Evolutionary conservation across 768 basidiomycete species (phyloP).

Genomic region (Coprinopsis sp.): DNA sequence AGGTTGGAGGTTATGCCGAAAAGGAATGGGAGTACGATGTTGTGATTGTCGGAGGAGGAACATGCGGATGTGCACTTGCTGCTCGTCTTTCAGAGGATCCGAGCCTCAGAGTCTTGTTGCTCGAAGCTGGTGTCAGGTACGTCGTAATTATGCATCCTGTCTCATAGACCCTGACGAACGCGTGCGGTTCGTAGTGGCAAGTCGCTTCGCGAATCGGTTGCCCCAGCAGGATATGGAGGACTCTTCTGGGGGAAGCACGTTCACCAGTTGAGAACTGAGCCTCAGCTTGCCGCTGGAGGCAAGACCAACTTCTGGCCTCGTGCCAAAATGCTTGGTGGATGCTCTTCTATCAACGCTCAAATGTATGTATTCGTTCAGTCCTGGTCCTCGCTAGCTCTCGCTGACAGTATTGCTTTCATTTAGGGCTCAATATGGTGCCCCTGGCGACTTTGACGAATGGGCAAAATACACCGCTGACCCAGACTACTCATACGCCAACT

Average conservation of each 20-base stretch:
- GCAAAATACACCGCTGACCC: constrained; percentile 48
- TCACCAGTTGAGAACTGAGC: constrained; percentile 49
- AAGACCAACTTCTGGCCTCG: constrained; percentile 56
- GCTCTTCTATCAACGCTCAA: constrained; percentile 65
- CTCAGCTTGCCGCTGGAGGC: constrained; percentile 44
- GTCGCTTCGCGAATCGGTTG: constrained; percentile 33
- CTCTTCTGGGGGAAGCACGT: constrained; percentile 44
- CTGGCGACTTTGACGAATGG: constrained; percentile 71
- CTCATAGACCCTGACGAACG: not conserved
- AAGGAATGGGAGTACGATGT: constrained; percentile 37
- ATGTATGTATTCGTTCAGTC: constrained; percentile 34
- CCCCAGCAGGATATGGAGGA: constrained; percentile 34
- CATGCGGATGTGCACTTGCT: constrained; percentile 56
- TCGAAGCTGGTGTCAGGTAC: constrained; percentile 60
- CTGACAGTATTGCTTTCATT: too few relatives aligned
- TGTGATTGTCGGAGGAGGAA: constrained; percentile 54
- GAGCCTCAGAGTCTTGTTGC: constrained; percentile 43
- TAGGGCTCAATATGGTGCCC: constrained; percentile 63
- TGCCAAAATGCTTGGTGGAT: constrained; percentile 65
- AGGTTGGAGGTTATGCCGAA: not conserved
- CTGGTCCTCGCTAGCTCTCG: not conserved
- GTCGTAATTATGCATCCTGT: not conserved
- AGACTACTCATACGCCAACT: constrained; percentile 58
- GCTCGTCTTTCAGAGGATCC: constrained; percentile 54
- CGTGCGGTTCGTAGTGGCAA: constrained; percentile 33